Percentiles rank a stretch among this genome's conserved stretches.
Evolutionary conservation across 1,284 basidiomycete species (phyloP).

Genomic region (Hortiboletus rubellus): DNA sequence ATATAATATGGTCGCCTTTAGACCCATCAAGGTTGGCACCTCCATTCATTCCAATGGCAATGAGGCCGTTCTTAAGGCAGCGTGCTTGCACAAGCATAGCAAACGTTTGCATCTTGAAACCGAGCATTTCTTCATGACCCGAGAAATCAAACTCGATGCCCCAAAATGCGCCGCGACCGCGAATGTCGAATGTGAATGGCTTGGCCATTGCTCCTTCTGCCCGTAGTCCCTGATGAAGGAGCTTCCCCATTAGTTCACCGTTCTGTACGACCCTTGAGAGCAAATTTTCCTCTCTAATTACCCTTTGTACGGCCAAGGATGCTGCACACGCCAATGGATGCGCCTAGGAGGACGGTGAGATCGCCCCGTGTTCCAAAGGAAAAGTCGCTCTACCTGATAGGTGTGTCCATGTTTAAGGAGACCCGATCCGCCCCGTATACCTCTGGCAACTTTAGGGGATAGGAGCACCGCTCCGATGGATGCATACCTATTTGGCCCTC

Average conservation of each 20-base stretch:
- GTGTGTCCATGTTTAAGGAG: conserved; percentile 85
- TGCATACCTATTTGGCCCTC: conserved; percentile 55
- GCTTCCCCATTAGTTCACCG: conserved; percentile 59
- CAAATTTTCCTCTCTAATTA: conserved; percentile 67
- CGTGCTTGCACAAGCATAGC: conserved; percentile 65
- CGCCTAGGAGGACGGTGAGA: conserved; percentile 42
- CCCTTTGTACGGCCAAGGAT: conserved; percentile 75
- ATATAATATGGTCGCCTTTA: conserved; percentile 67
- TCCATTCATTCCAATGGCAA: conserved; percentile 72
- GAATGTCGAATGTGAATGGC: conserved; percentile 71
- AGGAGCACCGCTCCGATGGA: conserved; percentile 82
- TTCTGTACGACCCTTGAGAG: conserved; percentile 63
- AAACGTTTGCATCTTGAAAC: conserved; percentile 55
- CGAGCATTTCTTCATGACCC: conserved; percentile 40
- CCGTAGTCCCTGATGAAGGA: conserved; percentile 56
- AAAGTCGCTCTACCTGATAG: conserved; percentile 58
- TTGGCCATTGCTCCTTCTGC: conserved; percentile 56
- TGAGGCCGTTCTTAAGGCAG: conserved; percentile 61
- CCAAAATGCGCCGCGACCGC: conserved; percentile 82
- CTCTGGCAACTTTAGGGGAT: conserved; percentile 68
- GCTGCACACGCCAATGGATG: conserved; percentile 77
- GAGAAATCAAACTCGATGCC: conserved; percentile 77
- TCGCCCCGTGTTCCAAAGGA: not conserved
- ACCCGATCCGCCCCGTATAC: conserved; percentile 63
- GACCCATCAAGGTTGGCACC: conserved; percentile 68